These are phyloP conservation scores for Phytophthora citrophthora DNA, from an alignment of 352 stramenopile species.

Conservation along the genomic window DNA sequence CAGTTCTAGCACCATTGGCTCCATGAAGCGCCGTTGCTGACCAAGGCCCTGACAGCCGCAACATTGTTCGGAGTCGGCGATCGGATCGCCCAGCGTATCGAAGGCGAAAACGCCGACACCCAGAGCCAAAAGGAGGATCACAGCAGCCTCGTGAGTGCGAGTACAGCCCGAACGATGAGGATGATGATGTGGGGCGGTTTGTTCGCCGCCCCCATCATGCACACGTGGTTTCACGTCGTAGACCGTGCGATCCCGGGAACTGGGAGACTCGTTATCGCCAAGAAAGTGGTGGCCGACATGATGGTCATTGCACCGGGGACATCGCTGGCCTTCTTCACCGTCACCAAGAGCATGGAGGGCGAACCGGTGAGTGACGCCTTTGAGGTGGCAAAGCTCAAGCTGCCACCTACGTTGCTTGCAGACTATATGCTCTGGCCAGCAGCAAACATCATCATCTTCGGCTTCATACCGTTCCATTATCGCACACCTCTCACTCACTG, in stretches of 20 bases:
- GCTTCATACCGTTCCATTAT: slow-evolving; percentile 34
- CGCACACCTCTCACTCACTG: slow-evolving; percentile 35
- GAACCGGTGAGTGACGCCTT: slow-evolving; percentile 15
- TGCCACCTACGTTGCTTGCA: slow-evolving; percentile 25
- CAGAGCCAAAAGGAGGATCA: slow-evolving; percentile 7
- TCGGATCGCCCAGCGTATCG: slow-evolving; percentile 44
- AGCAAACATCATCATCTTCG: slow-evolving; percentile 35
- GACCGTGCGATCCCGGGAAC: slow-evolving; percentile 46
- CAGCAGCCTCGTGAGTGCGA: slow-evolving; percentile 1
- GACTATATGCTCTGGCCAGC: slow-evolving; percentile 37
- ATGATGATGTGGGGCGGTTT: slow-evolving; percentile 70
- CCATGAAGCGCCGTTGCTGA: slow-evolving; percentile 45
- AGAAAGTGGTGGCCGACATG: slow-evolving; percentile 42
- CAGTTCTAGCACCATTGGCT: slow-evolving; percentile 46
- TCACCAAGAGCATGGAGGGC: slow-evolving; percentile 29
- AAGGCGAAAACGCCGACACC: neutral
- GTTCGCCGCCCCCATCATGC: slow-evolving; percentile 76
- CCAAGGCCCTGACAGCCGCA: slow-evolving; percentile 50
- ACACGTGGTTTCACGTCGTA: slow-evolving; percentile 86
- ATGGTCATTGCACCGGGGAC: slow-evolving; percentile 30
- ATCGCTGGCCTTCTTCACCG: slow-evolving; percentile 4
- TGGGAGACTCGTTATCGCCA: slow-evolving; percentile 19
- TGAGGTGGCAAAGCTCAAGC: slow-evolving; percentile 23
- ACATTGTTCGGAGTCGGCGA: slow-evolving; percentile 51
- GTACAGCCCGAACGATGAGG: slow-evolving; percentile 3